A percentile compares a stretch with the other conserved stretches of the same genome.
Evolutionary conservation across 225 moss, liverwort and hornwort genomes (phyloP).

Genomic region (Neckera pumila): DNA sequence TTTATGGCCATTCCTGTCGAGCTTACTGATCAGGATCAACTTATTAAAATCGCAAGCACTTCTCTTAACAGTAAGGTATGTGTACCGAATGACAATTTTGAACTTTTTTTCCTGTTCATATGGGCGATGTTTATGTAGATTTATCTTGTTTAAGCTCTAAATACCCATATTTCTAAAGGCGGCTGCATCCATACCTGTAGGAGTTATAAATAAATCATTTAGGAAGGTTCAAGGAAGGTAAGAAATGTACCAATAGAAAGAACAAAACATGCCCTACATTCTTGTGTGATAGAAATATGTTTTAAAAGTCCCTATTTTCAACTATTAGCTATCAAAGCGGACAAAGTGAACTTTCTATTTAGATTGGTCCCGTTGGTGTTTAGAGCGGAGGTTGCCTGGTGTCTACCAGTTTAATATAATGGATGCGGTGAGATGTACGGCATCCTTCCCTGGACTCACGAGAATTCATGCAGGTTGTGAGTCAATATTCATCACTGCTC

Average conservation of each 20-base stretch:
- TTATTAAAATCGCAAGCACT: conserved; percentile 90
- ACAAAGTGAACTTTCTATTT: not conserved
- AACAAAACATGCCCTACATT: not conserved
- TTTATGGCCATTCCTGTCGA: conserved; percentile 87
- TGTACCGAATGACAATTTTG: not conserved
- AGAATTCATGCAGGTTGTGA: conserved; percentile 63
- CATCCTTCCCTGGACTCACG: not conserved
- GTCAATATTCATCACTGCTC: conserved; percentile 86
- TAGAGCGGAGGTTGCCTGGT: not conserved
- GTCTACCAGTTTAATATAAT: not conserved
- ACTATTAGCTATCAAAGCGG: not conserved
- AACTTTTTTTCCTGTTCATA: not conserved
- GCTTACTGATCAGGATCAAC: conserved; percentile 75
- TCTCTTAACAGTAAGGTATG: conserved; percentile 89
- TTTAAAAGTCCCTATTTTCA: not conserved
- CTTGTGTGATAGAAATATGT: not conserved
- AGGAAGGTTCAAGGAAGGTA: not conserved
- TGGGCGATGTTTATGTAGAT: not conserved
- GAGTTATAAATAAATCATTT: not conserved
- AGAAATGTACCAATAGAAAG: not conserved
- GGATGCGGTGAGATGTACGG: not conserved
- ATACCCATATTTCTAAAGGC: not conserved
- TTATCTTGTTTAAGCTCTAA: not conserved
- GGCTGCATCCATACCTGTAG: too few relatives aligned
- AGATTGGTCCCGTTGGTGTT: not conserved